Percentiles rank a stretch among this genome's conserved stretches.
These are phyloP conservation scores for Penicillium sp. DNA, from an alignment of 2,329 filamentous ascomycete species.

Conservation along the genomic window DNA sequence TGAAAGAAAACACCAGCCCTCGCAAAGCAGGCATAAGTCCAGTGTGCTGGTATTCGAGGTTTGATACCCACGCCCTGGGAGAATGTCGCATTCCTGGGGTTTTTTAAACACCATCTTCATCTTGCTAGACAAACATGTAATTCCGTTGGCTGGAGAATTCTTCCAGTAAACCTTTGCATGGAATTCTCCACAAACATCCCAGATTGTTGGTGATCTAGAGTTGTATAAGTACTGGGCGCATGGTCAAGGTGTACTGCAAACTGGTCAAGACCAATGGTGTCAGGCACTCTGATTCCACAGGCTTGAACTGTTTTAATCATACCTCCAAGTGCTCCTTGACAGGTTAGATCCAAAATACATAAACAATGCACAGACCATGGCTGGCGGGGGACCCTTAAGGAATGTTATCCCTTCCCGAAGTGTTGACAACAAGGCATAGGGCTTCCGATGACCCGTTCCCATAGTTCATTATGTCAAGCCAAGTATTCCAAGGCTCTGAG, in stretches of 20 bases:
- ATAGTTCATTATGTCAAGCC: not conserved
- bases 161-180: not conserved
- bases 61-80: conserved; percentile 11
- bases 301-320: not conserved
- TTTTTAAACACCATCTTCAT: conserved; percentile 7
- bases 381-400: conserved; percentile 9
- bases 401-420: conserved; percentile 26
- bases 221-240: not conserved
- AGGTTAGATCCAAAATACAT: not conserved
- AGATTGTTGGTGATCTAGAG: not conserved
- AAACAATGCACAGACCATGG: conserved; percentile 4
- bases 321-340: not conserved
- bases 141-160: not conserved
- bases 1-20: conserved; percentile 4
- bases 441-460: conserved; percentile 6
- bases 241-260: not conserved
- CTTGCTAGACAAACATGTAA: conserved; percentile 4
- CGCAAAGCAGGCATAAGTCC: conserved; percentile 7
- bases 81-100: conserved; percentile 26
- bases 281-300: not conserved
- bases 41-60: conserved; percentile 13
- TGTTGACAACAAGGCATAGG: conserved; percentile 10
- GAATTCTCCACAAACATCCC: not conserved
- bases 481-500: not conserved
- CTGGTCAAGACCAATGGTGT: not conserved